A percentile compares a stretch with the other conserved stretches of the same genome.
phyloP scores from a whole-genome alignment of 73 alveolate genomes.

The Uronychia binucleata region DNA sequence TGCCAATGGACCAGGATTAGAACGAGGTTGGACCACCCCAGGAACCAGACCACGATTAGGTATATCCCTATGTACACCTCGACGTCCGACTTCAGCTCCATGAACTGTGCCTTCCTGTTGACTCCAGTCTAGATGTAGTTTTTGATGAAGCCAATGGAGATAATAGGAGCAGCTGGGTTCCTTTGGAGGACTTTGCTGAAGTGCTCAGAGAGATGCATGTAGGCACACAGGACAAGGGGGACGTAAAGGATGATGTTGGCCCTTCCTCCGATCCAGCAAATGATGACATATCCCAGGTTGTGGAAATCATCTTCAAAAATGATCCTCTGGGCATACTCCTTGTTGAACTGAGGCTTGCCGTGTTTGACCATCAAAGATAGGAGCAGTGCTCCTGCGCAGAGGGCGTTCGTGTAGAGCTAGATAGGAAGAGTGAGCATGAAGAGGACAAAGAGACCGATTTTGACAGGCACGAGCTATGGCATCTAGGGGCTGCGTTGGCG shows the following conservation, averaged over 20 bases:
- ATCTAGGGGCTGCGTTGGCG: conserved; percentile 20
- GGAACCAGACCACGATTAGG: conserved; percentile 64
- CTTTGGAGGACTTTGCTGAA: background rate
- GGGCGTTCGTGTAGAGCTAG: conserved; percentile 35
- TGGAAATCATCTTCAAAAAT: conserved; percentile 80
- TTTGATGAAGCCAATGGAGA: conserved; percentile 22
- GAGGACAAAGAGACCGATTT: conserved; percentile 15
- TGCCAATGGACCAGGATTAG: conserved; percentile 76
- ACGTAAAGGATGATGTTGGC: conserved; percentile 56
- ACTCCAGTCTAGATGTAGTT: conserved; percentile 53
- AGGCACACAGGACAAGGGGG: conserved; percentile 65
- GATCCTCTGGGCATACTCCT: conserved; percentile 68
- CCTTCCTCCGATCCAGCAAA: conserved; percentile 47
- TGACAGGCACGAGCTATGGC: background rate
- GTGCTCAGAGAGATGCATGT: conserved; percentile 57
- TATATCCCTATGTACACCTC: conserved; percentile 83
- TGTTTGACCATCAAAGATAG: conserved; percentile 29
- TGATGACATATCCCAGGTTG: conserved; percentile 55
- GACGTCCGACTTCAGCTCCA: conserved; percentile 63
- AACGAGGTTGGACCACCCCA: conserved; percentile 71
- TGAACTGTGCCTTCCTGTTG: conserved; percentile 42
- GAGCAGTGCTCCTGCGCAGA: conserved; percentile 44
- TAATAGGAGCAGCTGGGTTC: conserved; percentile 43
- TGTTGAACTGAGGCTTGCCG: conserved; percentile 70
- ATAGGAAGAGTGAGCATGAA: conserved; percentile 61